A percentile compares a stretch with the other conserved stretches of the same genome.
These are phyloP conservation scores for Zygotorulaspora chibaensis DNA, from an alignment of 805 yeast genomes.

Conservation along the genomic window DNA sequence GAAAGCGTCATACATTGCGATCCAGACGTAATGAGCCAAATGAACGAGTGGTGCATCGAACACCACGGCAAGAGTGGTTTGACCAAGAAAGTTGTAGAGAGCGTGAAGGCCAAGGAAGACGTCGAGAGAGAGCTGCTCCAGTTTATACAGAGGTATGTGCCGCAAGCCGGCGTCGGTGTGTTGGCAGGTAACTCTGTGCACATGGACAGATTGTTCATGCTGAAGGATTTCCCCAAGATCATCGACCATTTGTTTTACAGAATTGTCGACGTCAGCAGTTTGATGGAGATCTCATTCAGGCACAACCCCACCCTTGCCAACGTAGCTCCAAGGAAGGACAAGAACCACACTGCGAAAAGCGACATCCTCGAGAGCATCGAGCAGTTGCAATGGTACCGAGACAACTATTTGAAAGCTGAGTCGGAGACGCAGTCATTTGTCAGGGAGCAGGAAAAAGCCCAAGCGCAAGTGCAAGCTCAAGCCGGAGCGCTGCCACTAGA, in stretches of 20 bases:
- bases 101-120: conserved; percentile 47
- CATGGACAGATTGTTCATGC: conserved; percentile 82
- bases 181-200: conserved; percentile 92
- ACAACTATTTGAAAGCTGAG: conserved; percentile 49
- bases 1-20: conserved; percentile 78
- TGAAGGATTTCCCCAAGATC: conserved; percentile 75
- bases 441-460: neutral
- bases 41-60: conserved; percentile 84
- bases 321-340: conserved; percentile 56
- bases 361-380: conserved; percentile 87
- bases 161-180: conserved; percentile 53
- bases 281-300: conserved; percentile 75
- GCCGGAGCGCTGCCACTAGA: conserved; percentile 1
- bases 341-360: conserved; percentile 78
- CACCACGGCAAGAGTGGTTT: conserved; percentile 82
- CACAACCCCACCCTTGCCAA: conserved; percentile 63
- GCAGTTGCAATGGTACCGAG: conserved; percentile 73
- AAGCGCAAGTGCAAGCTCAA: neutral
- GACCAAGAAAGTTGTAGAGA: conserved; percentile 59
- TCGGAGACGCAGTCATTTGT: conserved; percentile 6
- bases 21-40: conserved; percentile 53
- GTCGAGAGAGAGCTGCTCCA: conserved; percentile 64
- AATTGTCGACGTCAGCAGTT: conserved; percentile 81
- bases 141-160: conserved; percentile 56
- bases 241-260: conserved; percentile 65